A percentile compares a stretch with the other conserved stretches of the same genome.
Conservation (phyloP, 345 rosid genomes). For the Turritis glabra region DNA sequence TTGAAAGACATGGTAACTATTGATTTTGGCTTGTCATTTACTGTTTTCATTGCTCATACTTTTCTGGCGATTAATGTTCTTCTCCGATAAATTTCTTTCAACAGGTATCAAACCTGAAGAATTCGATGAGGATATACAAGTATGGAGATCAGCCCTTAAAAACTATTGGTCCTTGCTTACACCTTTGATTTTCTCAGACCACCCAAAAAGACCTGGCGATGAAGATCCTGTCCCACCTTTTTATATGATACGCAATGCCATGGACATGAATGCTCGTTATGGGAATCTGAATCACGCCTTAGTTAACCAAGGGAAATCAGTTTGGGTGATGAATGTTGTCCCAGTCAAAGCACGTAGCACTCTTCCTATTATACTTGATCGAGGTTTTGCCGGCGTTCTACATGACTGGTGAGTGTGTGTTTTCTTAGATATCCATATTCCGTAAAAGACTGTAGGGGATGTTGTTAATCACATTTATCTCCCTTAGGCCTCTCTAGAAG, state of each 20-base stretch:
- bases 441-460: not conserved
- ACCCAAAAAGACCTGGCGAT: conserved; percentile 99
- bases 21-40: not conserved
- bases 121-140: conserved; percentile 64
- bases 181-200: conserved; percentile 97
- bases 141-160: conserved; percentile 72
- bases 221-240: conserved; percentile 97
- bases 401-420: conserved; percentile 81
- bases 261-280: conserved; percentile 97
- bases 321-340: conserved; percentile 96
- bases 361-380: conserved; percentile 87
- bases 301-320: conserved; percentile 70
- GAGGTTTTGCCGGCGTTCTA: conserved; percentile 82
- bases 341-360: conserved; percentile 72
- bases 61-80: not conserved
- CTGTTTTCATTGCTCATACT: not conserved
- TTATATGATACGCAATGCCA: conserved; percentile 93
- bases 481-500: not conserved
- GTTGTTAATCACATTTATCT: not conserved
- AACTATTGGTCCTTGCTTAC: conserved; percentile 95
- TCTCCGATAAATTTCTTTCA: not conserved
- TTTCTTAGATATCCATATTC: not conserved
- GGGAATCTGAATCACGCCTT: conserved; percentile 85
- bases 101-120: conserved; percentile 81
- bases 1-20: conserved; percentile 80